These are phyloP conservation scores for Ceratocystis lukuohia DNA, from an alignment of 2,329 filamentous ascomycete species.

Conservation along the genomic window DNA sequence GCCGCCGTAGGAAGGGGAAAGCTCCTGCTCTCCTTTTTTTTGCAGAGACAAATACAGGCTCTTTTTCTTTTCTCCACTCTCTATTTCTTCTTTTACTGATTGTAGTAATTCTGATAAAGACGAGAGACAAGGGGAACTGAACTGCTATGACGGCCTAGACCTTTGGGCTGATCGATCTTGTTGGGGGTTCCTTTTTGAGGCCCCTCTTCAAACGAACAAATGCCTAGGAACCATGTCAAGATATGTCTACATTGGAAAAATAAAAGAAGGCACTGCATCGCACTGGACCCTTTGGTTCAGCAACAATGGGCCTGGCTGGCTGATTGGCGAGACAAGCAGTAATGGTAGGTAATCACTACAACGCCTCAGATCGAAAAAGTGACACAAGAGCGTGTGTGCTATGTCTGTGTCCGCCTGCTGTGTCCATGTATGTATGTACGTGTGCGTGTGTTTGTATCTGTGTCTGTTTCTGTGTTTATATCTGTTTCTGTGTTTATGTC, in stretches of 20 bases:
- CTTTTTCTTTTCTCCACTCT: not conserved
- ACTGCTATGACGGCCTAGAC: not conserved
- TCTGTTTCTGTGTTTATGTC: not conserved
- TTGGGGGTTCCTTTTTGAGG: no score
- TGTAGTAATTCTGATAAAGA: not conserved
- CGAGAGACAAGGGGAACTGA: not conserved
- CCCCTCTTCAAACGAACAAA: no score
- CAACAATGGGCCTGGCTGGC: no score
- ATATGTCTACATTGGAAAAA: no score
- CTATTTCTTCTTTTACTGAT: not conserved
- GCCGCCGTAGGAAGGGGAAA: no score
- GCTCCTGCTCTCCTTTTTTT: not conserved
- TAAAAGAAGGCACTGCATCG: no score
- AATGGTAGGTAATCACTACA: no score
- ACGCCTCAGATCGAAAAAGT: no score
- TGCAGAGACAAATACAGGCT: not conserved
- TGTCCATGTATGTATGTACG: not conserved
- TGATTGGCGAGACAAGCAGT: no score
- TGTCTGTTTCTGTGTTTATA: not conserved
- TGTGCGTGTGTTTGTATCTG: not conserved
- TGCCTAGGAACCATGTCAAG: no score
- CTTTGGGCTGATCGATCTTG: not conserved
- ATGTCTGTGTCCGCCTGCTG: not conserved
- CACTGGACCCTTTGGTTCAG: no score
- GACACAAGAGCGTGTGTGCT: no score